phyloP scores from a whole-genome alignment of 2,329 filamentous ascomycete genomes.

The Diplodia scrobiculata region DNA sequence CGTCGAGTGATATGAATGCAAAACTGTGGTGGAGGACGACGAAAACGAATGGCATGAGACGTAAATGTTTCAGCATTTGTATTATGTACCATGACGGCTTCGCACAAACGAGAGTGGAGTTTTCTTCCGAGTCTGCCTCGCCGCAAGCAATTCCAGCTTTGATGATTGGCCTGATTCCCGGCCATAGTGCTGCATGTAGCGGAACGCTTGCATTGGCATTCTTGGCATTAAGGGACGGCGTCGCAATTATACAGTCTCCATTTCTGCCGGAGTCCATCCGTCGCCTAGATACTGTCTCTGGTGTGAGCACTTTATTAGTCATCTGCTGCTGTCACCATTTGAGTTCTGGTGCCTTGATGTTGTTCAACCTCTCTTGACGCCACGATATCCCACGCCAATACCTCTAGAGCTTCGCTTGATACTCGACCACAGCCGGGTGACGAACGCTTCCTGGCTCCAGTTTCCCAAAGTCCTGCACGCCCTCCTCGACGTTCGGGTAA shows the following conservation, averaged over 20 bases:
- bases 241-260: not conserved
- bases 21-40: not conserved
- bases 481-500: conserved; percentile 60
- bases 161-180: conserved; percentile 2
- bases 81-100: conserved; percentile 2
- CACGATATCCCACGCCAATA: too few relatives aligned
- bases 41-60: not conserved
- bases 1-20: too few relatives aligned
- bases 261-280: conserved; percentile 1
- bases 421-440: conserved; percentile 45
- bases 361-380: not conserved
- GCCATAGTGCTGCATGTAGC: not conserved
- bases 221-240: not conserved
- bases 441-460: conserved; percentile 53
- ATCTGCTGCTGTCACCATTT: not conserved
- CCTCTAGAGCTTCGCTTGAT: conserved; percentile 22
- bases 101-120: not conserved
- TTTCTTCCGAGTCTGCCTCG: not conserved
- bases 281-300: not conserved
- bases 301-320: conserved; percentile 14
- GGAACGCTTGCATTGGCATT: conserved; percentile 7
- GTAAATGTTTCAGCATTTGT: not conserved
- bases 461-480: conserved; percentile 55
- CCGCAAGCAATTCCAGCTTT: not conserved
- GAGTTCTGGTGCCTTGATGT: not conserved